phyloP scores from a whole-genome alignment of 257 asterid genomes.

The Solanum medicagineum region DNA sequence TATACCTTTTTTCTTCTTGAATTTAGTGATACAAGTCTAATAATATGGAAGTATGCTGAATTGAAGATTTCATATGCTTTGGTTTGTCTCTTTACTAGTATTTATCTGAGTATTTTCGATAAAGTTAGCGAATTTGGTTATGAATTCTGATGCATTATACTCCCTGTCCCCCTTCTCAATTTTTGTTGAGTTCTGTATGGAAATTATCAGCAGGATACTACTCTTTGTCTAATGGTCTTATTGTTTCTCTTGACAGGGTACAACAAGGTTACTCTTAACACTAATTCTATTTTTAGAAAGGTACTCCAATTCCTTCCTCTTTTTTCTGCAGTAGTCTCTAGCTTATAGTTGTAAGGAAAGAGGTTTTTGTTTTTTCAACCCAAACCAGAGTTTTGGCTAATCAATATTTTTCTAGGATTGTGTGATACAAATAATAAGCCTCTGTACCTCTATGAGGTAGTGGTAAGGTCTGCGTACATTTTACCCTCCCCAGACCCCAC shows the following conservation, averaged over 20 bases:
- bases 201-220: neutral
- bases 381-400: neutral
- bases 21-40: neutral
- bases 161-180: too few species aligned
- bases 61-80: neutral
- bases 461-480: too few species aligned
- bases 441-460: too few species aligned
- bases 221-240: neutral
- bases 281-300: constrained; percentile 92
- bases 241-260: constrained; percentile 46
- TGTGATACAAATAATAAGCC: neutral
- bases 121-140: neutral
- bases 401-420: neutral
- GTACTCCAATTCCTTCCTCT: constrained; percentile 13
- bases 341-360: neutral
- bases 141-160: neutral
- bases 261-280: constrained; percentile 69
- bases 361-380: neutral
- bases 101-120: neutral
- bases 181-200: neutral
- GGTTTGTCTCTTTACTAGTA: neutral
- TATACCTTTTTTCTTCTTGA: neutral
- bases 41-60: neutral
- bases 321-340: neutral
- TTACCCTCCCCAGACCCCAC: too few species aligned